Base-by-base conservation (phyloP, 192 early-diverging fungal species). In the Ambispora gerdemannii region DNA sequence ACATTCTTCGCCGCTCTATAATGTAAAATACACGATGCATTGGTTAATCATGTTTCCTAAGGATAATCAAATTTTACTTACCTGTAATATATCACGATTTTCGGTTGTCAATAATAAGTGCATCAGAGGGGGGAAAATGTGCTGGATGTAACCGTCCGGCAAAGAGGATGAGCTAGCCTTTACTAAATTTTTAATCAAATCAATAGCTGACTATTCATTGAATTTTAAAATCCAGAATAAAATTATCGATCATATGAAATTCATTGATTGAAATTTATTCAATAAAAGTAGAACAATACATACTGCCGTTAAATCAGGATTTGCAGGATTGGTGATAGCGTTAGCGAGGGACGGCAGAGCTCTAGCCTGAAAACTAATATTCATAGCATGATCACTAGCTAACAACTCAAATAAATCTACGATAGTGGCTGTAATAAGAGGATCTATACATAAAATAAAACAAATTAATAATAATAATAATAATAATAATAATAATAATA, bases 81-180 rank as follows among this genome's bases (percentile, higher is more conserved):
- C 84, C 78, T 97, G 96, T 43, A 96, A 79, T 50, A 96, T 85
- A 43, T 88, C 85, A 59, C 78, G 80, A 72, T 98, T 92, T 38
- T 87, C 87, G 17, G 83, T 82, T 6, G 75, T 77, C 63, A 86
- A 80, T 53, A 94, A 74, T 10, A 92, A 81, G 38, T 82, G 84
- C 80, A 98, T 91, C 35, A 98, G 78, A 22, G 77, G 75, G 6
- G 92, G 93, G 75, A 95, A 97, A 51, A 97, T 82, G 43, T 88
- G 81, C 17, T 89, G 78, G 1, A 89, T 82, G 53, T 90, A 92
- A 47, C 82, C 81, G 0, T 74, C 58, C 6, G 94, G 91, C 50
- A 95, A 75, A 11, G 93, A 91, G 10, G 89, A 86, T 3, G 92
- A 82, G 0, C 84, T 87, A 35, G 84, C 86, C 33, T 86, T 82